Evolutionary conservation across 2,329 filamentous ascomycete species (phyloP), one percentile per base, ranked within the genome.

Genomic region (Stagonosporopsis chrysanthemi): DNA sequence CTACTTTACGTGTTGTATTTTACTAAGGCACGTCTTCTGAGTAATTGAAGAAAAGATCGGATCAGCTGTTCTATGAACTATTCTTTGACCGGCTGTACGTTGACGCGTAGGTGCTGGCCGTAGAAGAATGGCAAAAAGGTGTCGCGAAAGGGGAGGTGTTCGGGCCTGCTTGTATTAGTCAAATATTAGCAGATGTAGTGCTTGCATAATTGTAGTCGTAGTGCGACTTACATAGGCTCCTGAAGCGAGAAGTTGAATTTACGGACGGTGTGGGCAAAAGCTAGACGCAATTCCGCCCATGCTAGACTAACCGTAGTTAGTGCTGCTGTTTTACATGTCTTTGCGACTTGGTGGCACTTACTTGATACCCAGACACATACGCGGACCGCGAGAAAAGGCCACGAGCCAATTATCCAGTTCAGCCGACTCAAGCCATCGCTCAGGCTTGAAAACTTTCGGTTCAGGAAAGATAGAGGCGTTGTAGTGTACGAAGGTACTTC

Each of bases 341-440:
- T 17, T 7, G 19, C 6, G 8, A 24, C 4, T 9, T n/a, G 11
- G 15, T 43, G n/a, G 14, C 6, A 64, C 69, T 54, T 36, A 71
- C 67, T 70, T 72, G 46, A 67, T 74, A 28, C 67, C 71, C 28
- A 63, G 63, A 62, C 63, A 76, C 65, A 68, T 75, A 62, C 76
- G 65, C 14, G 72, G 64, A 3, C 75, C 75, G 9, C 71, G 72
- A 2, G 71, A 72, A 55, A 77, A 78, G 6, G 72, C 65, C 4
- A 73, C 66, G 12, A 74, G 68, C 58, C 66, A 72, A 22, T 68
- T 63, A 7, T 73, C 69, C 31, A 74, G 50, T 6, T 70, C 63
- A 0, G 35, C 19, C 11, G 61, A 62, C n/a, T 69, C 62, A 6
- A 74, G 61, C 70, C 72, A 75, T 19, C 72, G 69, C 48, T 72